Evolutionary conservation across 2,329 filamentous ascomycete genomes (phyloP), one percentile per base, ranked within the genome.

Genomic region (Cyanodermella asteris): DNA sequence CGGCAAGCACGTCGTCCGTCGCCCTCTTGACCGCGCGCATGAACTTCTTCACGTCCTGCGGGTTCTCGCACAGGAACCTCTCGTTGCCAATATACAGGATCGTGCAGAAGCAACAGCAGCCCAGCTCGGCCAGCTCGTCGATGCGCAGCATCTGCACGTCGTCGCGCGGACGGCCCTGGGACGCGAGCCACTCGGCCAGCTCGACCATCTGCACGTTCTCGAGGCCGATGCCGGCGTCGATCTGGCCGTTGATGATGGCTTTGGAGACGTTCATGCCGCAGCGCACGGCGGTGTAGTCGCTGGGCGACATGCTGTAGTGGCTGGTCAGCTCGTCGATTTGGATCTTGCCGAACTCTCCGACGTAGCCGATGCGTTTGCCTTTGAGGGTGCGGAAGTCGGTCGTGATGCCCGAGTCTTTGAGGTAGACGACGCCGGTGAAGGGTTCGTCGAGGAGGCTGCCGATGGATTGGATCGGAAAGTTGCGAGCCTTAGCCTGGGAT

Each of bases 131-230:
- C 15, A 81, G 68, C 51, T 80, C 64, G 43, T 81, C 74, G 40
- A 81, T 81, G 38, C 74, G 68, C 11, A 81, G 63, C 73, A 81
- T 80, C 49, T 76, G 68, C 6, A 78, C 74, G 34, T 80, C 72
- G 9, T 54, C 50, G 42, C 61, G 62, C 30, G 65, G 59, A 1
- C 71, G 68, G 36, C 58, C 59, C 42, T 75, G 69, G 1, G 42
- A 33, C 1, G 56, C 57, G 12, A 80, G 66, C 73, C 72, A 80
- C 41, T 77, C 72, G 45, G 74, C 72, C 2, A 81, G 59, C 48
- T 80, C 74, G 21, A 80, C 74, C 73, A 78, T 78, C 47, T 81
- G 74, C 5, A 80, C 73, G 40, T 81, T 81, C 47, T 80, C 74
- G 5, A 81, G 64, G 11, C 74, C 74, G 39, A 77, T 67, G 18